Conservation (phyloP, 306 rosid genomes). For the Chamaecrista fasciculata region DNA sequence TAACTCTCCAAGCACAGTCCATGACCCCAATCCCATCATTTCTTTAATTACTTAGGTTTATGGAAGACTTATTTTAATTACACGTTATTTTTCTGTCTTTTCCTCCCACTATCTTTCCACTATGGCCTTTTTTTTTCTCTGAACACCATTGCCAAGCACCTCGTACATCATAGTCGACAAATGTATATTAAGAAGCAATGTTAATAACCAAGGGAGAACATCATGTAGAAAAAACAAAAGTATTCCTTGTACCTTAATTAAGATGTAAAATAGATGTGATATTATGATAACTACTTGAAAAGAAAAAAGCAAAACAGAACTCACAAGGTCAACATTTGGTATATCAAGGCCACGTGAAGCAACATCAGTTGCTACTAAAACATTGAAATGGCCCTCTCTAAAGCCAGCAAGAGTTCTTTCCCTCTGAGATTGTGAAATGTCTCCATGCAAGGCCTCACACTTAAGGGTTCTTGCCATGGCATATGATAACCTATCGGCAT, state of each 20-base stretch:
- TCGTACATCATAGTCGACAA: not conserved
- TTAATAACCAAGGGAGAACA: not conserved
- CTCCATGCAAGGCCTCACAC: constrained; percentile 98
- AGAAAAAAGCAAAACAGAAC: constrained; percentile 21
- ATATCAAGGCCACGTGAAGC: constrained; percentile 97
- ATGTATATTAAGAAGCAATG: not conserved
- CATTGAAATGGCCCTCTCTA: constrained; percentile 75
- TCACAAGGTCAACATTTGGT: constrained; percentile 97
- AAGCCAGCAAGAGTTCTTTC: constrained; percentile 92
- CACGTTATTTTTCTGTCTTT: not conserved
- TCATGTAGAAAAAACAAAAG: not conserved
- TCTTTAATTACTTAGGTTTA: not conserved
- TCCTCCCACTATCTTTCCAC: not conserved
- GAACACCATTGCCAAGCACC: constrained; percentile 1
- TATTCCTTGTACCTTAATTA: not conserved
- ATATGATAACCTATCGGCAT: constrained; percentile 87
- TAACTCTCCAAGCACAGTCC: not conserved
- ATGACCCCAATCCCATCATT: not conserved
- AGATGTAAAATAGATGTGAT: not conserved
- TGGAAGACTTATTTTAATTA: not conserved
- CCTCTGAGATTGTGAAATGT: constrained; percentile 88
- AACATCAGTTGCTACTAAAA: constrained; percentile 95
- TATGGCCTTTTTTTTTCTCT: not conserved
- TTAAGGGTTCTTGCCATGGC: constrained; percentile 55
- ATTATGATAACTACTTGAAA: not conserved